Percentiles rank a stretch among this genome's conserved stretches.
phyloP scores from a whole-genome alignment of 306 rosid species.

The Gastrolobium bilobum region DNA sequence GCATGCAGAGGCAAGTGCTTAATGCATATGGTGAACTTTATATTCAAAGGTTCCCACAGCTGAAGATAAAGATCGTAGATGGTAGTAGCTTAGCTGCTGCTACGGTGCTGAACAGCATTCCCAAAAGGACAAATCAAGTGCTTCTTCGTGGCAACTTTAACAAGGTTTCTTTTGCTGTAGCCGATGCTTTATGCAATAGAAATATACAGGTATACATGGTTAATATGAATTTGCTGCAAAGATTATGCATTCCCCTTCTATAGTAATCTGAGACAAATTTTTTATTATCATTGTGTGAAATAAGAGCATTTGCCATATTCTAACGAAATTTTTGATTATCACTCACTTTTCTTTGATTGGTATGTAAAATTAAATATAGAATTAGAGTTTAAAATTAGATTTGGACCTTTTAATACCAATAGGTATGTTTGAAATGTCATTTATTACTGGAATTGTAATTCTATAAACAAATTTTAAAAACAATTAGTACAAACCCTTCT shows the following conservation, averaged over 20 bases:
- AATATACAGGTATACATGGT: slow-evolving; percentile 54
- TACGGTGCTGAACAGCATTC: slow-evolving; percentile 61
- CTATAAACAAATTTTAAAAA: too few species aligned
- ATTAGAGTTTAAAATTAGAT: too few species aligned
- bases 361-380: too few species aligned
- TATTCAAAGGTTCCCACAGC: slow-evolving; percentile 49
- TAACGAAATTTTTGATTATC: not conserved
- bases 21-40: slow-evolving; percentile 59
- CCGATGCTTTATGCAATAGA: slow-evolving; percentile 40
- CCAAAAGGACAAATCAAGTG: slow-evolving; percentile 65
- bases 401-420: too few species aligned
- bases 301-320: not conserved
- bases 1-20: slow-evolving; percentile 48
- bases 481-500: too few species aligned
- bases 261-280: not conserved
- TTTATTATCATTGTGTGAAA: not conserved
- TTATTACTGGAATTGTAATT: too few species aligned
- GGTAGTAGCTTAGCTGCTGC: slow-evolving; percentile 66
- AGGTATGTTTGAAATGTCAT: too few species aligned
- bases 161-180: slow-evolving; percentile 38
- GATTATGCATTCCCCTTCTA: too few species aligned
- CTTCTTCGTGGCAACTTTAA: slow-evolving; percentile 66
- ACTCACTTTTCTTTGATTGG: too few species aligned
- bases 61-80: slow-evolving; percentile 62
- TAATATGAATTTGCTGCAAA: not conserved